These are phyloP conservation scores for Melanogaster broomeanus DNA, from an alignment of 768 basidiomycete genomes.

Conservation along the genomic window DNA sequence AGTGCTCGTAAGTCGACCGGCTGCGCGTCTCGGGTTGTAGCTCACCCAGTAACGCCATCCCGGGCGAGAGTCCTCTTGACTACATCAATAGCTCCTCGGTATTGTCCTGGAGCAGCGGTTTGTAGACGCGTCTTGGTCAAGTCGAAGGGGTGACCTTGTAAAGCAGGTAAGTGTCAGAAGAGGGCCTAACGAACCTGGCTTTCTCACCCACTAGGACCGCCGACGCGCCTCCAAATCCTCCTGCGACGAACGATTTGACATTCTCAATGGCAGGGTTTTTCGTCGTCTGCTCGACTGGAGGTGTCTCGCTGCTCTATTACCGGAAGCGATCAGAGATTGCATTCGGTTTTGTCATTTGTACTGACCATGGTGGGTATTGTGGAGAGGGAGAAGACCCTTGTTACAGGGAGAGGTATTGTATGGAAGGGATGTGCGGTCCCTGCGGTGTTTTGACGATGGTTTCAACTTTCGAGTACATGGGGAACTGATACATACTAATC, in stretches of 20 bases:
- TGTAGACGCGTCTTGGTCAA: slow-evolving; percentile 95
- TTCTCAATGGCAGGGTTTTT: slow-evolving; percentile 38
- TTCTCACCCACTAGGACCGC: slow-evolving; percentile 87
- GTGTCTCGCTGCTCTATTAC: slow-evolving; percentile 27
- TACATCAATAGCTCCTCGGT: slow-evolving; percentile 91
- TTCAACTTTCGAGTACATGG: no score
- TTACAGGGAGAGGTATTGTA: neutral
- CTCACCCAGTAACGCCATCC: slow-evolving; percentile 86
- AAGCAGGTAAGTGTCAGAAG: slow-evolving; percentile 7
- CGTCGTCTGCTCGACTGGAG: slow-evolving; percentile 15
- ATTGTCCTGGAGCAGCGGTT: slow-evolving; percentile 85
- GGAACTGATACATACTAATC: no score
- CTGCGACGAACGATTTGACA: slow-evolving; percentile 87
- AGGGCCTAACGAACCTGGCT: neutral
- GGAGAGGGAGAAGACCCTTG: slow-evolving; percentile 9
- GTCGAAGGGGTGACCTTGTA: slow-evolving; percentile 93
- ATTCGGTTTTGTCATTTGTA: neutral
- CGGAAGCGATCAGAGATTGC: slow-evolving; percentile 8
- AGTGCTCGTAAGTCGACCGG: slow-evolving; percentile 1
- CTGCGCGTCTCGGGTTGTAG: neutral
- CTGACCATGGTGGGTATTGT: slow-evolving; percentile 28
- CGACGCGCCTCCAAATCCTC: slow-evolving; percentile 87
- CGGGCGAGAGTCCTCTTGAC: slow-evolving; percentile 88
- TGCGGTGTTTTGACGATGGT: slow-evolving; percentile 14
- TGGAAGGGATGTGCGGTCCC: neutral